Percentiles rank a stretch among this genome's conserved stretches.
Conservation (phyloP, 805 yeast genomes). For the Suhomyces xylopsoci region DNA sequence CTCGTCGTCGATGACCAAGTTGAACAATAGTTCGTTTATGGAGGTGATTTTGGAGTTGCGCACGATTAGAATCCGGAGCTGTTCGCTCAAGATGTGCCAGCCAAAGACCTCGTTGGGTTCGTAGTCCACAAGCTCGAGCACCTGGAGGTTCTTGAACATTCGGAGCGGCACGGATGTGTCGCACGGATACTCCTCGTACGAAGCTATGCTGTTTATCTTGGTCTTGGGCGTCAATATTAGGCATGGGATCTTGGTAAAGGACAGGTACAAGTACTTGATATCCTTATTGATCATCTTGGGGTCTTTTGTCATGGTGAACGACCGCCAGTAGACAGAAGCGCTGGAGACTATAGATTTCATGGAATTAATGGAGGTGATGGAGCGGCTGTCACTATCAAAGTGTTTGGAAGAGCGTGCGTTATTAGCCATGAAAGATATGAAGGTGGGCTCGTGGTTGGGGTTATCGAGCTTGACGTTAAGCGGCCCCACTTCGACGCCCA, state of each 20-base stretch:
- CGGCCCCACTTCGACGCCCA: slow-evolving; percentile 57
- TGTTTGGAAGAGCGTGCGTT: slow-evolving; percentile 45
- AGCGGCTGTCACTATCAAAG: slow-evolving; percentile 43
- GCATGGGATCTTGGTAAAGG: slow-evolving; percentile 66
- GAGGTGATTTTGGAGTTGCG: slow-evolving; percentile 50
- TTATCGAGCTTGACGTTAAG: slow-evolving; percentile 57
- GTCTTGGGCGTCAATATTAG: slow-evolving; percentile 58
- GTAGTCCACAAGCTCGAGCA: slow-evolving; percentile 55
- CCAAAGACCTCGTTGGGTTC: slow-evolving; percentile 67
- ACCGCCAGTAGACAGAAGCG: slow-evolving; percentile 42
- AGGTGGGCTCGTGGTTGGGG: slow-evolving; percentile 52
- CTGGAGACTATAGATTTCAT: slow-evolving; percentile 49
- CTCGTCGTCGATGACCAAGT: slow-evolving; percentile 54
- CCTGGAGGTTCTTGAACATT: slow-evolving; percentile 60
- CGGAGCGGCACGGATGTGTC: slow-evolving; percentile 66
- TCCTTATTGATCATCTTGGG: slow-evolving; percentile 49
- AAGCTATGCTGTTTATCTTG: slow-evolving; percentile 53
- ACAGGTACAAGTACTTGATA: slow-evolving; percentile 54
- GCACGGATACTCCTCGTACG: slow-evolving; percentile 69
- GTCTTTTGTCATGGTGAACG: slow-evolving; percentile 34
- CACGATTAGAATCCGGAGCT: slow-evolving; percentile 51
- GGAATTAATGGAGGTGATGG: slow-evolving; percentile 57
- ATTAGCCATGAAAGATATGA: slow-evolving; percentile 57
- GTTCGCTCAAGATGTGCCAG: slow-evolving; percentile 57
- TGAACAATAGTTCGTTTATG: slow-evolving; percentile 50